Evolutionary conservation across 2,329 filamentous ascomycete genomes (phyloP), one percentile per base, ranked within the genome.

Genomic region (Stemphylium beticola): DNA sequence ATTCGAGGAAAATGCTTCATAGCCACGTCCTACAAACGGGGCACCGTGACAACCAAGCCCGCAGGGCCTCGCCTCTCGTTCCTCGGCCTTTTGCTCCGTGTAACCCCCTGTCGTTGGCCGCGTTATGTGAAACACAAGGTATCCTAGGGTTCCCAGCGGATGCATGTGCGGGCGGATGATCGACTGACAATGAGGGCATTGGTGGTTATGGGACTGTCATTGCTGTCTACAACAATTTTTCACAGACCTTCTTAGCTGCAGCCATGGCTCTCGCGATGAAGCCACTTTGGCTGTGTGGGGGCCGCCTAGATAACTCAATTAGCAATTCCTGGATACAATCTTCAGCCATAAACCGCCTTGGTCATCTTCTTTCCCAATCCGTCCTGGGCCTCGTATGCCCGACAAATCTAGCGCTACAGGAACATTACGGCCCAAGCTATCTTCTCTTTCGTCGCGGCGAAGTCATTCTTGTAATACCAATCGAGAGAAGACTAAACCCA

Each of bases 111-210:
- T 26, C 26, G 22, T 4, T 32, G 22, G 17, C 26, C 26, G 36
- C 20, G 33, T 10, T 37, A 32, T 33, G 7, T 7, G 33, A 36
- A 44, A 50, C 2, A 17, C 40, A 33, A 15, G 33, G 33, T n/a
- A 29, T 24, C 31, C 45, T 36, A 8, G 36, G 11, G 26, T 17
- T 47, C 24, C 41, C 37, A 42, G 37, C 24, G 42, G 29, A 41
- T 57, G 55, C 55, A 49, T 15, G 26, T 15, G 51, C 44, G 49
- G 24, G 44, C 51, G 50, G 55, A 40, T 57, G 45, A 50, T 55
- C 50, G 51, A 45, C 50, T 55, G 18, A 32, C 42, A 40, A 29
- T 33, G 20, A 33, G 18, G 8, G 32, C 15, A 48, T 22, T 49
- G 20, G 33, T 31, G 11, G 26, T 31, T 11, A 32, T 37, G 46